Evolutionary conservation across 2,329 filamentous ascomycete species (phyloP), one percentile per base, ranked within the genome.

Genomic region (Aureobasidium namibiae): DNA sequence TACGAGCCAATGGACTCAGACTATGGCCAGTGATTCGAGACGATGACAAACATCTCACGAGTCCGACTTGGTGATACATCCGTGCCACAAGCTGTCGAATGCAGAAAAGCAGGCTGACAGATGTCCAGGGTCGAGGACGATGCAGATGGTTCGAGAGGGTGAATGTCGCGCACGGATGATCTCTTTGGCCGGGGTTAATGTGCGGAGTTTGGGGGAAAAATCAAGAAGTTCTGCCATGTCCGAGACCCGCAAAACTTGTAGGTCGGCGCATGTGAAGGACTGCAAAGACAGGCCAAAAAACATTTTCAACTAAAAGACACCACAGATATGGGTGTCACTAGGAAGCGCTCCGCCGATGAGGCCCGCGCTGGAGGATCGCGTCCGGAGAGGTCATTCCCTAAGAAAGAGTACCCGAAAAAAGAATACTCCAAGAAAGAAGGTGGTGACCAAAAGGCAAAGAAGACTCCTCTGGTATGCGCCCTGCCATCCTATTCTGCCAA

Each of bases 301-400:
- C 44, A 31, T 41, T 14, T 46, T 48, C 29, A 23, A 10, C 9
- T 7, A 21, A 42, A 41, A 41, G 10, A 41, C 18, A 23, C 34
- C 13, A 6, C 24, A 56, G 61, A 38, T 24, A 73, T 73, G 72
- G 71, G 70, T 24, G 39, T 44, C 2, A 44, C 26, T 8, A 65
- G 65, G 45, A 74, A 75, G 65, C 61, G 73, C 26, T 73, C 71
- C 52, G 67, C 68, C 11, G 61, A 64, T 18, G 70, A 68, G 50
- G 60, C 59, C 26, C 63, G 62, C 31, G 60, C 62, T 21, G 54
- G 53, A 10, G 56, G 62, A 34, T 53, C 41, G 2, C 63, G 65
- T 6, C 67, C 68, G 11, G 62, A 66, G 16, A 69, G 69, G 62
- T 56, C 62, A 49, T 56, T 60, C 42, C 60, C 61, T 8, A 65